These are phyloP conservation scores for Metschnikowia continentalis DNA, from an alignment of 805 yeast genomes.

Conservation along the genomic window DNA sequence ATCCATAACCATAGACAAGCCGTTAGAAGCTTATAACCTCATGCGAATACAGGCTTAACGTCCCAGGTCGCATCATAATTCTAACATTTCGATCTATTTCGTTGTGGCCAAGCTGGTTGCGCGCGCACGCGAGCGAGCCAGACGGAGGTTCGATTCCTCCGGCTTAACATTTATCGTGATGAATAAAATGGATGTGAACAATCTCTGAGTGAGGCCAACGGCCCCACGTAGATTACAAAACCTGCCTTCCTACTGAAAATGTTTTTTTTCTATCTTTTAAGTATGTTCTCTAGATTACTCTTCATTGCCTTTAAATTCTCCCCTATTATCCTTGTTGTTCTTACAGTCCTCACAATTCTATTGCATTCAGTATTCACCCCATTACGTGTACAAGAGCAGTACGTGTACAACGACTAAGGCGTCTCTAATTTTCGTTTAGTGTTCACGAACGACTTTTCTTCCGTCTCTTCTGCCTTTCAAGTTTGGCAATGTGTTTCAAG, in stretches of 20 bases:
- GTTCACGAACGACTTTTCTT: constrained; percentile 9
- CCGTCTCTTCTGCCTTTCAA: constrained; percentile 64
- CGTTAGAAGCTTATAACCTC: too few species aligned
- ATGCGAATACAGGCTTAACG: too few species aligned
- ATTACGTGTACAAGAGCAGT: too few species aligned
- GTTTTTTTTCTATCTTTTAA: constrained; percentile 10
- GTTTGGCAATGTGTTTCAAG: constrained; percentile 59
- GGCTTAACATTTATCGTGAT: constrained; percentile 29
- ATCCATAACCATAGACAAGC: too few species aligned
- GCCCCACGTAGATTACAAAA: constrained; percentile 39
- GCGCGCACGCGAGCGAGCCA: constrained; percentile 2
- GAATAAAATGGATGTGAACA: constrained; percentile 48
- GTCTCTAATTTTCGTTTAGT: neutral
- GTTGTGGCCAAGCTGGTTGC: constrained; percentile 18
- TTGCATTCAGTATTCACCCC: neutral
- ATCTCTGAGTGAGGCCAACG: constrained; percentile 45
- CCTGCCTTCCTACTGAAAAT: constrained; percentile 50
- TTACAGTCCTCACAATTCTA: neutral
- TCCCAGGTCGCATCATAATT: too few species aligned
- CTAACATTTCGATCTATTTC: too few species aligned
- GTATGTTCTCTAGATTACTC: too few species aligned
- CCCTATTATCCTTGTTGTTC: too few species aligned
- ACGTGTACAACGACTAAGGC: neutral
- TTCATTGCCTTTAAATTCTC: too few species aligned
- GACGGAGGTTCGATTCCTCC: constrained; percentile 23